Evolutionary conservation across 1,284 basidiomycete genomes (phyloP).

Genomic region (Gymnopus androsaceus): DNA sequence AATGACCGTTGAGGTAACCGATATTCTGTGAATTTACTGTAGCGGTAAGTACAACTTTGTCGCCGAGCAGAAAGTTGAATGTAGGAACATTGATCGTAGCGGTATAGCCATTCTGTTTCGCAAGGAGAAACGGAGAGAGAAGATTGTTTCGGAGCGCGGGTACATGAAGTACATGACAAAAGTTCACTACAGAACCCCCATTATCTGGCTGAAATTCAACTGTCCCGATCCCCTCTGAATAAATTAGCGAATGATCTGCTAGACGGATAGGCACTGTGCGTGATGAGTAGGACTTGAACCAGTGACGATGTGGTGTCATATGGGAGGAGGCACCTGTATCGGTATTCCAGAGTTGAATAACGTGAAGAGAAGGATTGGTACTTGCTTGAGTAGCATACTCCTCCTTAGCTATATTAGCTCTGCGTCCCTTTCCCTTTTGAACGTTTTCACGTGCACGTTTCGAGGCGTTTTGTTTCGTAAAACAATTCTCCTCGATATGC

Average conservation of each 20-base stretch:
- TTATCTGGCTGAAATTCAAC: slow-evolving; percentile 33
- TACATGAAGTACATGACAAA: slow-evolving; percentile 35
- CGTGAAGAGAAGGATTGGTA: neutral
- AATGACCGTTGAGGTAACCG: slow-evolving; percentile 11
- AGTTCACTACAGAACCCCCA: slow-evolving; percentile 23
- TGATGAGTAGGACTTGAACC: slow-evolving; percentile 25
- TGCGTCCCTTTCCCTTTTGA: too few species aligned
- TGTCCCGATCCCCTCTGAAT: slow-evolving; percentile 30
- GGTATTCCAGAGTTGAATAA: slow-evolving; percentile 9
- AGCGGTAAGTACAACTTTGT: slow-evolving; percentile 18
- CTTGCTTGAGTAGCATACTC: slow-evolving; percentile 13
- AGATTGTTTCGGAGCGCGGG: slow-evolving; percentile 33
- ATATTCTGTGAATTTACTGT: slow-evolving; percentile 18
- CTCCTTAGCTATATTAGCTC: too few species aligned
- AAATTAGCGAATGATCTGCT: slow-evolving; percentile 31
- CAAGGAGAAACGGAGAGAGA: slow-evolving; percentile 29
- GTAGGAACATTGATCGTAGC: slow-evolving; percentile 18
- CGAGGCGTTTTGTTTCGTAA: too few species aligned
- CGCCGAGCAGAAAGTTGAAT: slow-evolving; percentile 13
- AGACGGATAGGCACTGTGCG: slow-evolving; percentile 26
- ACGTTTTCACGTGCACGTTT: too few species aligned
- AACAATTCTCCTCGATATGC: too few species aligned
- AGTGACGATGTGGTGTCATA: slow-evolving; percentile 11
- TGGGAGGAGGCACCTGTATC: slow-evolving; percentile 14
- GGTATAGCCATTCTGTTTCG: slow-evolving; percentile 12